Conservation (phyloP, 2,329 filamentous ascomycete species). For the Dothistroma septosporum region DNA sequence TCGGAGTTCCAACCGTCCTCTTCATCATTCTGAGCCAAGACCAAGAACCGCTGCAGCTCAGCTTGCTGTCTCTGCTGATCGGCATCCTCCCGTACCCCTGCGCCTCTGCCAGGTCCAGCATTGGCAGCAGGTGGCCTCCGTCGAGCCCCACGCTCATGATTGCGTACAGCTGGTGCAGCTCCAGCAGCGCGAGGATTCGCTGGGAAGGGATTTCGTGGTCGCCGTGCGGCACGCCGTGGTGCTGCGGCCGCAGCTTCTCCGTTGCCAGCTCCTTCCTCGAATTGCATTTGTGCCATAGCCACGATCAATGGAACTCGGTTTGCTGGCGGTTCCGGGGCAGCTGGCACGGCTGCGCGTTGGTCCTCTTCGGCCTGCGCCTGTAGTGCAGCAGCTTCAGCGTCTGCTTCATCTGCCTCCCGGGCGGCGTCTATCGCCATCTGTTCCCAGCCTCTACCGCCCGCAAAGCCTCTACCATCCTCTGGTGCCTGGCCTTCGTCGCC, state of each 20-base stretch:
- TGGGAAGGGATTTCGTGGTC: constrained; percentile 27
- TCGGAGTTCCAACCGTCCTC: constrained; percentile 60
- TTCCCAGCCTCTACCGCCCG: constrained; percentile 42
- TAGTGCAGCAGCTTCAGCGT: constrained; percentile 31
- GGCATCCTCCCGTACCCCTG: neutral
- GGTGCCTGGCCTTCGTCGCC: constrained; percentile 59
- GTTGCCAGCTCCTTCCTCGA: constrained; percentile 10
- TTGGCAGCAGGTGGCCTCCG: constrained; percentile 7
- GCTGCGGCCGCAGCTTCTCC: constrained; percentile 4
- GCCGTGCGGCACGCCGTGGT: constrained; percentile 10
- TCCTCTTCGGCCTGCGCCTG: constrained; percentile 25
- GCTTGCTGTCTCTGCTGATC: constrained; percentile 25
- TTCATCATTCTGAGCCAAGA: constrained; percentile 50
- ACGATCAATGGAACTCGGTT: constrained; percentile 17
- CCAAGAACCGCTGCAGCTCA: constrained; percentile 50
- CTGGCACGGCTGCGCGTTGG: constrained; percentile 11
- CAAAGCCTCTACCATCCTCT: constrained; percentile 38
- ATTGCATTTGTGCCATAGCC: constrained; percentile 20
- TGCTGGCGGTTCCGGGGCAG: constrained; percentile 9
- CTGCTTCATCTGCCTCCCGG: constrained; percentile 32
- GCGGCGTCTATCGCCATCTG: constrained; percentile 38
- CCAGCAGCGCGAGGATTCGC: constrained; percentile 18
- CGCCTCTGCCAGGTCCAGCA: constrained; percentile 10
- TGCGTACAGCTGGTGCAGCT: constrained; percentile 18
- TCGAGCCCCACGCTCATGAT: constrained; percentile 21